Conservation (phyloP, 306 rosid genomes). For the Trifolium repens region DNA sequence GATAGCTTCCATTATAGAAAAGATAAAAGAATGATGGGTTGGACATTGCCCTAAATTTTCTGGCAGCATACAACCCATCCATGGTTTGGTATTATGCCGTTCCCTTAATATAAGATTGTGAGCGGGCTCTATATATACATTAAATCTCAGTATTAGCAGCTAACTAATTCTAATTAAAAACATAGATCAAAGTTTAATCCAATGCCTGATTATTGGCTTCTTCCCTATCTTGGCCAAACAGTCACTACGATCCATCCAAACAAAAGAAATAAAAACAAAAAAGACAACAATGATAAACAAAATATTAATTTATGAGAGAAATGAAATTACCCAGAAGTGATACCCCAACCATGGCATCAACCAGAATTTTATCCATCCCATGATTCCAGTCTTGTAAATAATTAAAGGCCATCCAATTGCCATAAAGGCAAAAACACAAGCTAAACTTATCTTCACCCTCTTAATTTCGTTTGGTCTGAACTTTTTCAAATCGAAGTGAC, state of each 20-base stretch:
- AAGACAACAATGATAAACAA: slow-evolving; percentile 20
- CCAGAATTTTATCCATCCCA: slow-evolving; percentile 99
- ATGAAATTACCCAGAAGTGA: slow-evolving; percentile 90
- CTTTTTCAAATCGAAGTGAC: slow-evolving; percentile 83
- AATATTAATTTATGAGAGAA: slow-evolving; percentile 33
- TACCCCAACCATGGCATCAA: slow-evolving; percentile 99
- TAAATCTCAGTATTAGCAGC: slow-evolving; percentile 17
- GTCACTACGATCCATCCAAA: slow-evolving; percentile 22
- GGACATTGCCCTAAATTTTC: slow-evolving; percentile 13
- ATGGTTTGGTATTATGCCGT: slow-evolving; percentile 10
- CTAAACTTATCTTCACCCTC: slow-evolving; percentile 89
- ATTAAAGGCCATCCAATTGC: slow-evolving; percentile 95
- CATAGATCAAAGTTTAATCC: slow-evolving; percentile 22
- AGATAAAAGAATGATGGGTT: not conserved
- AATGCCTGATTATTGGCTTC: slow-evolving; percentile 18
- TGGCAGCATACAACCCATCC: slow-evolving; percentile 20
- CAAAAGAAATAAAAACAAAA: slow-evolving; percentile 6
- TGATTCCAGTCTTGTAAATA: slow-evolving; percentile 79
- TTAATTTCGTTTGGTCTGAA: slow-evolving; percentile 85
- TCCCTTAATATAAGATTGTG: slow-evolving; percentile 15
- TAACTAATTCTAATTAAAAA: slow-evolving; percentile 6
- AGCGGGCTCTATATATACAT: slow-evolving; percentile 13
- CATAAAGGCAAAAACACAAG: slow-evolving; percentile 89
- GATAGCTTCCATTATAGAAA: not conserved
- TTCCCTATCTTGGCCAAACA: not conserved